phyloP scores from a whole-genome alignment of 805 yeast species.

The Blastobotrys peoriensis region DNA sequence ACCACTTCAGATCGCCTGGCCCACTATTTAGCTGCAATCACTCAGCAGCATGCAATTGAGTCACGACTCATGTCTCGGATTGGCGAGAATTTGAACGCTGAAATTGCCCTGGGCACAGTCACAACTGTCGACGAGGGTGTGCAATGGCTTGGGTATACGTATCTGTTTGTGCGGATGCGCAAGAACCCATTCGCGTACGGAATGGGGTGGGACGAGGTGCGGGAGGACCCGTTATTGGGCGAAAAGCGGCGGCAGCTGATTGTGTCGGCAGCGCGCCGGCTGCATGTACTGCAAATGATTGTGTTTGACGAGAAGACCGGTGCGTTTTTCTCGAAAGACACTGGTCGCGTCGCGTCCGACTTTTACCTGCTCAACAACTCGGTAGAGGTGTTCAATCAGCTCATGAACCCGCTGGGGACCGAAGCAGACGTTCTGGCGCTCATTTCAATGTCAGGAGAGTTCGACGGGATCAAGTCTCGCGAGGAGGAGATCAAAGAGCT shows the following conservation, averaged over 20 bases:
- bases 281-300: slow-evolving; percentile 90
- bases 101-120: slow-evolving; percentile 90
- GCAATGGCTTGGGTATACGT: slow-evolving; percentile 97
- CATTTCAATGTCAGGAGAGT: slow-evolving; percentile 89
- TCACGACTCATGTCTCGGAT: slow-evolving; percentile 70
- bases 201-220: slow-evolving; percentile 77
- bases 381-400: slow-evolving; percentile 81
- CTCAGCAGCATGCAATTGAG: slow-evolving; percentile 96
- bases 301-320: slow-evolving; percentile 81
- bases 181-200: slow-evolving; percentile 92
- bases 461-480: slow-evolving; percentile 81
- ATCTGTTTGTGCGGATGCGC: slow-evolving; percentile 88
- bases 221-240: slow-evolving; percentile 74
- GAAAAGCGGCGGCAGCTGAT: slow-evolving; percentile 72
- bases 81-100: slow-evolving; percentile 93
- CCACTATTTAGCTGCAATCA: slow-evolving; percentile 79
- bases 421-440: slow-evolving; percentile 89
- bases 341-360: slow-evolving; percentile 93
- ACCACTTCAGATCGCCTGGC: slow-evolving; percentile 77
- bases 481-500: slow-evolving; percentile 83
- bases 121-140: slow-evolving; percentile 92
- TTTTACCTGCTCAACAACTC: slow-evolving; percentile 80
- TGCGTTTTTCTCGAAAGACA: slow-evolving; percentile 74
- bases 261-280: slow-evolving; percentile 67
- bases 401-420: slow-evolving; percentile 76